Evolutionary conservation across 371 early-diverging fungal species (phyloP).

Genomic region (Circinella umbellata): DNA sequence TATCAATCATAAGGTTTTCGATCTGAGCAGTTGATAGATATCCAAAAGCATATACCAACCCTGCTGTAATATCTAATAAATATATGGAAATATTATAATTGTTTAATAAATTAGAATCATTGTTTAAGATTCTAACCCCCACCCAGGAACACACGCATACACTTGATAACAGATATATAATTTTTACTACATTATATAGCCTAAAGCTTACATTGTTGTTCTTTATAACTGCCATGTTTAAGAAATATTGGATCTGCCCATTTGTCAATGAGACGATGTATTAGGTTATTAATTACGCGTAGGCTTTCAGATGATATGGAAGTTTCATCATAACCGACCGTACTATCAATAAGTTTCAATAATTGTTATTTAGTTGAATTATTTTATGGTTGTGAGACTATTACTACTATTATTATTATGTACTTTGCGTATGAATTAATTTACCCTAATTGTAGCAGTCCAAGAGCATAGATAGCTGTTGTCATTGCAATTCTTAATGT

Average conservation of each 20-base stretch:
- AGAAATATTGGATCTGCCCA: conserved; percentile 51
- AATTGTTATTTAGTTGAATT: not conserved
- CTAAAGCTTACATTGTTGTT: conserved; percentile 32
- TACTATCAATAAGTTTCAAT: not conserved
- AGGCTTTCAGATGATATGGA: conserved; percentile 5
- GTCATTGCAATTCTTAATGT: not conserved
- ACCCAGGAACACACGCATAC: too few species aligned
- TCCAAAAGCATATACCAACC: conserved; percentile 28
- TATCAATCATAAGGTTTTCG: conserved; percentile 12
- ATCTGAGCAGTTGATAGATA: conserved; percentile 23
- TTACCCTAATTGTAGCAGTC: not conserved
- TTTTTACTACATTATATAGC: not conserved
- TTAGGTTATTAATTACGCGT: not conserved
- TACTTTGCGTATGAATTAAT: too few species aligned
- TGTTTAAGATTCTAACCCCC: too few species aligned
- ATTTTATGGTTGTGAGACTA: not conserved
- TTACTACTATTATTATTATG: not conserved
- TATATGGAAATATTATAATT: too few species aligned
- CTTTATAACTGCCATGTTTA: conserved; percentile 27
- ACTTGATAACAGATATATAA: too few species aligned
- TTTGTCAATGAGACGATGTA: conserved; percentile 18
- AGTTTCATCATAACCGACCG: not conserved
- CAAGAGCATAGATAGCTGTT: not conserved
- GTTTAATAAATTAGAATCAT: not conserved
- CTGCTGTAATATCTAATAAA: conserved; percentile 35